Evolutionary conservation across 2,329 filamentous ascomycete species (phyloP).

Genomic region (Trematosphaeria pertusa): DNA sequence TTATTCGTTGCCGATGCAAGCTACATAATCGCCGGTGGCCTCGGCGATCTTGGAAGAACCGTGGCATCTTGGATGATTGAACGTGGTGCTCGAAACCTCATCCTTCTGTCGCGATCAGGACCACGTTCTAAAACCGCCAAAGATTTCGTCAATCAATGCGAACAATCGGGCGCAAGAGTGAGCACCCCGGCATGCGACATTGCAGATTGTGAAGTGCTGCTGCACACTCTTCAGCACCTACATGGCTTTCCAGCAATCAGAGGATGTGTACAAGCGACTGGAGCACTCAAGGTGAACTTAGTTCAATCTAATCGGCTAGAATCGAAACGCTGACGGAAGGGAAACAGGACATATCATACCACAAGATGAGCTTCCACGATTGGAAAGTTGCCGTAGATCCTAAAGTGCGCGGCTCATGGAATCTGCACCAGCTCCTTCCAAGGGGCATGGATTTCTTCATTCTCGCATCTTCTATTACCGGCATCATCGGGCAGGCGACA

Average conservation of each 20-base stretch:
- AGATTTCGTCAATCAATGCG: not conserved
- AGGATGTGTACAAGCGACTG: not conserved
- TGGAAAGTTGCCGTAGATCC: not conserved
- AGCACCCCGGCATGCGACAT: not conserved
- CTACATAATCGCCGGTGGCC: not conserved
- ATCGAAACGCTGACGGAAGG: too few relatives aligned
- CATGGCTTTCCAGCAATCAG: not conserved
- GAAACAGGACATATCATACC: not conserved
- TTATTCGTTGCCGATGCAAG: too few relatives aligned
- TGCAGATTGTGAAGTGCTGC: not conserved
- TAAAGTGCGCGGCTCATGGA: not conserved
- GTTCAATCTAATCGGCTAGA: too few relatives aligned
- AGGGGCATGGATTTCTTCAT: constrained; percentile 15
- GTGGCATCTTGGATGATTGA: not conserved
- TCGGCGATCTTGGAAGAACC: not conserved
- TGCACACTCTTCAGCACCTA: not conserved
- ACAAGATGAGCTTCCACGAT: not conserved
- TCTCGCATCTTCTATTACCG: constrained; percentile 10
- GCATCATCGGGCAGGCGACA: constrained; percentile 8
- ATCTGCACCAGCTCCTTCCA: not conserved
- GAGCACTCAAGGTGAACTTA: too few relatives aligned
- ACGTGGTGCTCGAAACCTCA: not conserved
- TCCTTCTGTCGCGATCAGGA: not conserved
- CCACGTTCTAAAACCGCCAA: not conserved
- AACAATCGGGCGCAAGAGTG: not conserved